Evolutionary conservation across 306 rosid species (phyloP).

Genomic region (Vigna nakashimae): DNA sequence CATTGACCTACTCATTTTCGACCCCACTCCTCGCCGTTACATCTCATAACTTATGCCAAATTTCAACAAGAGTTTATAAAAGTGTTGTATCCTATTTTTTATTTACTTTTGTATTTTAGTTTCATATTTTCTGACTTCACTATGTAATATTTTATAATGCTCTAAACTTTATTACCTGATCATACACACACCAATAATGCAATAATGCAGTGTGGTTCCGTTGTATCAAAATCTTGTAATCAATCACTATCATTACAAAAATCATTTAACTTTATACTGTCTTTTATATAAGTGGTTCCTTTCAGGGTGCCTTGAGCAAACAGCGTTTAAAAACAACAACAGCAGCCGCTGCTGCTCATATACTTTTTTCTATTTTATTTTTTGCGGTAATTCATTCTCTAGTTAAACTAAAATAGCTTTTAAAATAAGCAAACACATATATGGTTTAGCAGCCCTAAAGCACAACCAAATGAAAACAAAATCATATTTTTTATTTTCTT

Average conservation of each 20-base stretch:
- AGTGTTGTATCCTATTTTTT: background rate
- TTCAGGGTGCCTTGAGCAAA: background rate
- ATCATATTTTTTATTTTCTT: too few relatives aligned
- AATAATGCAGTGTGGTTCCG: constrained; percentile 14
- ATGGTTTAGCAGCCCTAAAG: background rate
- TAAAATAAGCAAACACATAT: background rate
- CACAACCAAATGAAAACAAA: background rate
- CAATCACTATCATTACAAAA: constrained; percentile 30
- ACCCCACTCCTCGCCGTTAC: background rate
- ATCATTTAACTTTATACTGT: constrained; percentile 28
- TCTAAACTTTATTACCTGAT: background rate
- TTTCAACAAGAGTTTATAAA: background rate
- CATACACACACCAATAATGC: constrained; percentile 1
- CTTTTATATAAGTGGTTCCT: background rate
- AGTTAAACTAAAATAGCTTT: background rate
- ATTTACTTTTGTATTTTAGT: background rate
- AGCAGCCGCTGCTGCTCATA: background rate
- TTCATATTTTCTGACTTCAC: background rate
- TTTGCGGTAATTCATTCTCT: background rate
- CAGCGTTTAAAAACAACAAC: background rate
- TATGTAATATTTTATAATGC: background rate
- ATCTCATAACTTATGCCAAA: background rate
- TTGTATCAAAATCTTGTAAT: background rate
- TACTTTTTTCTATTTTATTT: background rate
- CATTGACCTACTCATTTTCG: background rate